Percentiles rank a stretch among this genome's conserved stretches.
These are phyloP conservation scores for Grifola frondosa DNA, from an alignment of 1,284 basidiomycete genomes.

Conservation along the genomic window DNA sequence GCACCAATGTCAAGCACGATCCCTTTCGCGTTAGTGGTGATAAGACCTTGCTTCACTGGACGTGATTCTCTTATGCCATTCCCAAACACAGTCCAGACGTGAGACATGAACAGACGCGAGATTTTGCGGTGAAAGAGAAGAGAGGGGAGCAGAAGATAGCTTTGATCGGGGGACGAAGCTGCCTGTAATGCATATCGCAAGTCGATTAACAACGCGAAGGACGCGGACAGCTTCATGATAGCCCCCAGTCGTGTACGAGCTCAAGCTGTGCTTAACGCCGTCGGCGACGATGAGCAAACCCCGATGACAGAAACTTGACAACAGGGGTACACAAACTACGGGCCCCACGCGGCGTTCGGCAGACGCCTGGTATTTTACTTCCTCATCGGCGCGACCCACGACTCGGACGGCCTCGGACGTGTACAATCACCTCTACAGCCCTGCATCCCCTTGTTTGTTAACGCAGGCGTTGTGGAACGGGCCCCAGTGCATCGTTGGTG, in stretches of 20 bases:
- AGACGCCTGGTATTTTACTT: too few relatives aligned
- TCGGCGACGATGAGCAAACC: too few relatives aligned
- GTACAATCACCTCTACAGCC: too few relatives aligned
- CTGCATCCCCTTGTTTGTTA: too few relatives aligned
- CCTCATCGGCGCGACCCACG: too few relatives aligned
- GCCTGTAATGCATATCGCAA: constrained; percentile 38
- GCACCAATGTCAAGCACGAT: constrained; percentile 71
- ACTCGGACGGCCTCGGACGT: too few relatives aligned
- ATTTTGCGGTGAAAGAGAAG: constrained; percentile 44
- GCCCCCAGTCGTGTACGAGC: not conserved
- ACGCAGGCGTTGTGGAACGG: too few relatives aligned
- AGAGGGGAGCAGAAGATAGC: constrained; percentile 45
- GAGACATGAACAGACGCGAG: constrained; percentile 56
- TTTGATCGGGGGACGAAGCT: constrained; percentile 52
- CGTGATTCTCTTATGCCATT: constrained; percentile 47
- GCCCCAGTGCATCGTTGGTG: too few relatives aligned
- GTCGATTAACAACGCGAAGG: constrained; percentile 42
- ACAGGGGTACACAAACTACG: too few relatives aligned
- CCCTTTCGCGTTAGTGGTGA: constrained; percentile 55
- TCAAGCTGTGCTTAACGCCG: too few relatives aligned
- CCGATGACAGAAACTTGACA: too few relatives aligned
- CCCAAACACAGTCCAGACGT: constrained; percentile 57
- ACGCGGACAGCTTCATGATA: constrained; percentile 45
- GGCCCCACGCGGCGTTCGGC: too few relatives aligned
- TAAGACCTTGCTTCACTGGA: constrained; percentile 46